These are phyloP conservation scores for Aspergillus sclerotialis DNA, from an alignment of 2,329 filamentous ascomycete genomes.

Conservation along the genomic window DNA sequence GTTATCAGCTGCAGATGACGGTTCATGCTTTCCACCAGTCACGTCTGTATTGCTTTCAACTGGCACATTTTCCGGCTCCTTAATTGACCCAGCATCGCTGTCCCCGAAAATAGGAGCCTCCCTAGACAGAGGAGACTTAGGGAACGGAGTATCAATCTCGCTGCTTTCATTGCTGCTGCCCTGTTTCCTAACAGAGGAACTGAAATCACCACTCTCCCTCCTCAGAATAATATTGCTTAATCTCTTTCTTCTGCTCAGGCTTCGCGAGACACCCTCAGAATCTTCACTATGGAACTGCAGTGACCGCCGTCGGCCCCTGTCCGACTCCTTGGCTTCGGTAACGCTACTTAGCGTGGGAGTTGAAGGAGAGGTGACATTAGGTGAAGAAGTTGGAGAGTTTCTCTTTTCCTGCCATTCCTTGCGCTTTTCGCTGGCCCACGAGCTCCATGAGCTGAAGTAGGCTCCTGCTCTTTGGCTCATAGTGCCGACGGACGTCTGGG, in stretches of 20 bases:
- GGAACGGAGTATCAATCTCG: constrained; percentile 15
- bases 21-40: not conserved
- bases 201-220: constrained; percentile 26
- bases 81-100: constrained; percentile 3
- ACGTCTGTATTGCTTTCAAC: not conserved
- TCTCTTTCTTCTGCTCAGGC: constrained; percentile 27
- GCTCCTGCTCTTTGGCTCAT: constrained; percentile 52
- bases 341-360: constrained; percentile 17
- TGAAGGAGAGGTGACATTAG: constrained; percentile 11
- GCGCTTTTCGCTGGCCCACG: constrained; percentile 49
- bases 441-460: constrained; percentile 57
- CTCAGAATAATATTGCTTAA: constrained; percentile 31
- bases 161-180: constrained; percentile 11
- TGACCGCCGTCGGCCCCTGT: constrained; percentile 24
- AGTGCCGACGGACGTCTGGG: constrained; percentile 49
- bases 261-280: constrained; percentile 12
- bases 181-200: constrained; percentile 13
- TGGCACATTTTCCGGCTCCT: not conserved
- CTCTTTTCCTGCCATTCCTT: constrained; percentile 41
- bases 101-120: constrained; percentile 17
- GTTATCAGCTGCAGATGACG: not conserved
- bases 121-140: constrained; percentile 26
- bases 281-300: constrained; percentile 23
- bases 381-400: constrained; percentile 7
- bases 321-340: constrained; percentile 18